Evolutionary conservation across 306 rosid species (phyloP).

Genomic region (Gleditsia sinensis): DNA sequence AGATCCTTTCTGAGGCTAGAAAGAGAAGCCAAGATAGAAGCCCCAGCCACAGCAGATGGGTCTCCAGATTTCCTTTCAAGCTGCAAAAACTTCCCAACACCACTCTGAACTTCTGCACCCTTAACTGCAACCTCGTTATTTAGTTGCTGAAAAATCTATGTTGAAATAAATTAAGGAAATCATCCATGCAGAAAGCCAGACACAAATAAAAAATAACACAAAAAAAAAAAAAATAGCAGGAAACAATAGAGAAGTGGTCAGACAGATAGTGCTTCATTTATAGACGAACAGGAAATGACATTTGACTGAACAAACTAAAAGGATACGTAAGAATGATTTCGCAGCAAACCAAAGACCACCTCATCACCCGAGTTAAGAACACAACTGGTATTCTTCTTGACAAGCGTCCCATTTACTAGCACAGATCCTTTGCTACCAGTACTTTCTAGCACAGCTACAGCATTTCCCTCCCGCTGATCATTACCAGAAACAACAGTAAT

Average conservation of each 20-base stretch:
- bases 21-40: conserved; percentile 93
- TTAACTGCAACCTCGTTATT: conserved; percentile 62
- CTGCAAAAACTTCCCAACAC: conserved; percentile 63
- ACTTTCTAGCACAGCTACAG: conserved; percentile 79
- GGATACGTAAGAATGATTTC: conserved; percentile 95
- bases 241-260: neutral
- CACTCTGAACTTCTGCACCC: conserved; percentile 68
- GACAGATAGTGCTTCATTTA: neutral
- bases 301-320: conserved; percentile 32
- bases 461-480: conserved; percentile 71
- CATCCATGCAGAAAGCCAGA: conserved; percentile 25
- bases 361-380: conserved; percentile 89
- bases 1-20: conserved; percentile 69
- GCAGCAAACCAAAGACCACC: conserved; percentile 71
- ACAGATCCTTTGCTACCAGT: conserved; percentile 88
- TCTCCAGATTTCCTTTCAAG: conserved; percentile 83
- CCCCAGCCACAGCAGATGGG: conserved; percentile 97
- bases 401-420: conserved; percentile 72
- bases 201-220: conserved; percentile 9
- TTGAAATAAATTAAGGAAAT: conserved; percentile 58
- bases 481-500: conserved; percentile 58
- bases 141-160: conserved; percentile 82
- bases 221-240: no score
- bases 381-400: conserved; percentile 70
- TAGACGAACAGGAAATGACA: neutral